Percentiles rank a stretch among this genome's conserved stretches.
phyloP scores from a whole-genome alignment of 2,329 filamentous ascomycete species.

The Zasmidium angulare region DNA sequence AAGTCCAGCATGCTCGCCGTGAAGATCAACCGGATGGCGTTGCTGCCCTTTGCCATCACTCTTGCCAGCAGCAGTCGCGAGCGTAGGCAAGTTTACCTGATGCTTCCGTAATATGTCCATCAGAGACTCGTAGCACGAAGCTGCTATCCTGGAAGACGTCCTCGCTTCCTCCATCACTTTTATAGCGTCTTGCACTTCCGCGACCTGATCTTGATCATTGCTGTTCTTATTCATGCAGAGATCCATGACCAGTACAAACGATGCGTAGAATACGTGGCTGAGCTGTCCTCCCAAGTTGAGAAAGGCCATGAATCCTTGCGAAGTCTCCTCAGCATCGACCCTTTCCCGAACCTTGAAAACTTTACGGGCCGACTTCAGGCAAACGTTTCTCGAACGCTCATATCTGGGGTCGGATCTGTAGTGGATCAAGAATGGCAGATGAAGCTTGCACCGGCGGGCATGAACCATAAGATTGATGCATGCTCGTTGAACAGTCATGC shows the following conservation, averaged over 20 bases:
- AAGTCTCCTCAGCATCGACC: slow-evolving; percentile 5
- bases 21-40: not conserved
- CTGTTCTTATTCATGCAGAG: slow-evolving; percentile 26
- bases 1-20: not conserved
- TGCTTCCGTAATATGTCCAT: slow-evolving; percentile 27
- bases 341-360: slow-evolving; percentile 14
- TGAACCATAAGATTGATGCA: slow-evolving; percentile 25
- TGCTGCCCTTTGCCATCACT: not conserved
- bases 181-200: slow-evolving; percentile 24
- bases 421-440: slow-evolving; percentile 30
- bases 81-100: slow-evolving; percentile 18
- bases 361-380: slow-evolving; percentile 24
- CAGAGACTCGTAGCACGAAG: slow-evolving; percentile 25
- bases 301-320: not conserved
- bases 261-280: slow-evolving; percentile 28
- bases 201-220: slow-evolving; percentile 5
- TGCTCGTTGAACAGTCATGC: slow-evolving; percentile 11
- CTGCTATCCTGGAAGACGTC: slow-evolving; percentile 16
- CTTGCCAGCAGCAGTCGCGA: not conserved
- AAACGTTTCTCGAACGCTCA: slow-evolving; percentile 19
- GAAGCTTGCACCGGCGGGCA: slow-evolving; percentile 28
- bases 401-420: slow-evolving; percentile 18
- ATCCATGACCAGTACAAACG: slow-evolving; percentile 30
- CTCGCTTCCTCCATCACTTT: slow-evolving; percentile 23
- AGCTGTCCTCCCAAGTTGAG: slow-evolving; percentile 19